Base-by-base conservation (phyloP, 2,329 filamentous ascomycete genomes). In the Orbilia oligospora region DNA sequence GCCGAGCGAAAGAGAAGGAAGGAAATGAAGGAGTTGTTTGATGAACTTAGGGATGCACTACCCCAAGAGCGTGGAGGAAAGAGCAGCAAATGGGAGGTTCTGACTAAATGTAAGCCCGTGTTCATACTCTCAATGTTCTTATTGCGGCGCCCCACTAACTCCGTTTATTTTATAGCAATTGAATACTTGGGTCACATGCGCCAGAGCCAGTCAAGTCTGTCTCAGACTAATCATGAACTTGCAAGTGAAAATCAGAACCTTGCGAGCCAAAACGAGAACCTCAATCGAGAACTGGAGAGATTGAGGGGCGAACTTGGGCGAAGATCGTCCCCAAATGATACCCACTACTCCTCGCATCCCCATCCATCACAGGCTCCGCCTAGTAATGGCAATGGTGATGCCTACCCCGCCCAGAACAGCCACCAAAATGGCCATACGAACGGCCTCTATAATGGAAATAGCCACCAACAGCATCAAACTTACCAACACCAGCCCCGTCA, bases 21-120 rank as follows among this genome's bases (percentile, higher is more conserved):
- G 8, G 93, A 96, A 83, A 96, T 96, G 93, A 96, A 96, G 85
- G 91, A 93, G 82, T 85, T 96, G 0, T 96, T 96, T 82, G 93
- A 96, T 81, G 91, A 93, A 81, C 86, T 96, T 8, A 89, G 93
- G 81, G 91, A 92, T 81, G 87, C 93, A 44, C 91, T 95, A 85
- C 92, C 92, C 0, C 91, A 93, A 81, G 92, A 93, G 82, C 89
- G 93, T 16, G 93, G 93, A 0, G 91, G 91, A 24, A 97, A 96
- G 83, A 93, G 93, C 0, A 94, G 92, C 81, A 97, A 97, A 82
- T 97, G 93, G 93, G 93, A 97, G 82, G 94, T 95, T 61, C 83
- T 97, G 16, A 94, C 92, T 1, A 95, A 95, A 87, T 92, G 93
- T 94, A 86, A 80, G 88, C 83, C 20, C 36, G n/a, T 18, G 16